Evolutionary conservation across 176 grass and related monocot genomes (phyloP).

Genomic region (Saccharum spontaneum): DNA sequence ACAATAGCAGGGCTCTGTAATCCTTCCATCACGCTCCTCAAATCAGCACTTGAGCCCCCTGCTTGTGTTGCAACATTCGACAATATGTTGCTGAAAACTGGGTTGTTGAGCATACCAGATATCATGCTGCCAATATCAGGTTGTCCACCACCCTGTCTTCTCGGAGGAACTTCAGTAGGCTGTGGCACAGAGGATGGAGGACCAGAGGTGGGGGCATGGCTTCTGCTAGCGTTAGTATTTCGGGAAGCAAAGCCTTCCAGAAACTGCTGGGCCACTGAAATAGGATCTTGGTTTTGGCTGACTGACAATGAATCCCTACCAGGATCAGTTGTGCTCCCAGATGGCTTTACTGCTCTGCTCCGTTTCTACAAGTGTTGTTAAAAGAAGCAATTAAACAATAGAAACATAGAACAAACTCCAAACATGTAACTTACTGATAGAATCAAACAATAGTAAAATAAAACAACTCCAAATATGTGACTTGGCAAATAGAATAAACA

Average conservation of each 20-base stretch:
- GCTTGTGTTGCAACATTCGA: constrained; percentile 67
- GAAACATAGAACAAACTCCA: not conserved
- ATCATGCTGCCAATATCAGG: constrained; percentile 70
- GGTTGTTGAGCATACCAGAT: constrained; percentile 66
- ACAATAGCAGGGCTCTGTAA: constrained; percentile 60
- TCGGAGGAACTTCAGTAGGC: constrained; percentile 18
- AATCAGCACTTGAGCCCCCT: constrained; percentile 52
- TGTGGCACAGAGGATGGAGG: constrained; percentile 32
- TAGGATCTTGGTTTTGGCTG: constrained; percentile 44
- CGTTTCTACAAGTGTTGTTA: constrained; percentile 45
- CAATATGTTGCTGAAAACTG: constrained; percentile 59
- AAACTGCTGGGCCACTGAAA: constrained; percentile 57
- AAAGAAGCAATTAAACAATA: constrained; percentile 21
- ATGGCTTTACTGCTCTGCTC: constrained; percentile 36
- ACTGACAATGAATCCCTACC: constrained; percentile 37
- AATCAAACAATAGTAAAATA: not conserved
- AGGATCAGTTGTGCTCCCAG: constrained; percentile 30
- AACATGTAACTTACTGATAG: not conserved
- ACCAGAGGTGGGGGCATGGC: not conserved
- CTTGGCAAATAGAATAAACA: not conserved
- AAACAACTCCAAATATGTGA: constrained; percentile 1
- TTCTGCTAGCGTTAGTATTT: constrained; percentile 26
- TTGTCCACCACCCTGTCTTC: constrained; percentile 47
- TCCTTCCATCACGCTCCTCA: constrained; percentile 79
- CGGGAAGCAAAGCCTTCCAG: constrained; percentile 58